Percentiles rank a stretch among this genome's conserved stretches.
Conservation (phyloP, 2,329 filamentous ascomycete genomes). For the Colletotrichum echinochloae region DNA sequence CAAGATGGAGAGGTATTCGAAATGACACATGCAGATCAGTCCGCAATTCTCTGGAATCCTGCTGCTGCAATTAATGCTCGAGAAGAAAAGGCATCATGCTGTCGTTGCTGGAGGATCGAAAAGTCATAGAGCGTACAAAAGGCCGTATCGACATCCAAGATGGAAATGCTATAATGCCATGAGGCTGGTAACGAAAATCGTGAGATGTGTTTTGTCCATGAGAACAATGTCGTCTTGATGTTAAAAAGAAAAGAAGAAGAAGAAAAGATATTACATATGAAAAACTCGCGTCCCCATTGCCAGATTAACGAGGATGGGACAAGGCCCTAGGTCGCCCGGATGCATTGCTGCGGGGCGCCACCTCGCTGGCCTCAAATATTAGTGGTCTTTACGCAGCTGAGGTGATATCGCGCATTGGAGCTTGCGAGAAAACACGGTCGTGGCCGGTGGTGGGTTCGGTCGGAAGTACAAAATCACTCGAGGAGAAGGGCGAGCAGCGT, state of each 20-base stretch:
- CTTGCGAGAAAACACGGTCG: background rate
- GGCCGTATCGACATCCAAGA: slow-evolving; percentile 22
- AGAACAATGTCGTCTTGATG: slow-evolving; percentile 17
- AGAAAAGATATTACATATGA: background rate
- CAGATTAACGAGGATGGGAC: slow-evolving; percentile 10
- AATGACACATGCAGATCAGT: slow-evolving; percentile 5
- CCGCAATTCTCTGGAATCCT: slow-evolving; percentile 2
- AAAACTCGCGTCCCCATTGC: background rate
- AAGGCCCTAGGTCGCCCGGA: slow-evolving; percentile 11
- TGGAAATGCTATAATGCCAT: slow-evolving; percentile 6
- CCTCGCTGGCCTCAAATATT: slow-evolving; percentile 1
- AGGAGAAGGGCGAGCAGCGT: background rate
- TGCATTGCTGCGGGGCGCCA: slow-evolving; percentile 7
- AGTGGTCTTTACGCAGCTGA: background rate
- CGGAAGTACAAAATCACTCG: background rate
- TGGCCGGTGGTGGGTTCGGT: background rate
- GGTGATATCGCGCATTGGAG: too few species aligned
- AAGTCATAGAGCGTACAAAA: slow-evolving; percentile 37
- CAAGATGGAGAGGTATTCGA: background rate
- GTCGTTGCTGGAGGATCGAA: slow-evolving; percentile 15
- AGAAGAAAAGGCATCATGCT: slow-evolving; percentile 17
- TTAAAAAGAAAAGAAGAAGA: background rate
- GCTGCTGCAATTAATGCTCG: slow-evolving; percentile 15
- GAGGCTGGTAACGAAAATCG: slow-evolving; percentile 5
- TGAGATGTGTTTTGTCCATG: slow-evolving; percentile 17